Evolutionary conservation across 2,329 filamentous ascomycete species (phyloP), one percentile per base, ranked within the genome.

Genomic region (Phyllosticta ampelicida): DNA sequence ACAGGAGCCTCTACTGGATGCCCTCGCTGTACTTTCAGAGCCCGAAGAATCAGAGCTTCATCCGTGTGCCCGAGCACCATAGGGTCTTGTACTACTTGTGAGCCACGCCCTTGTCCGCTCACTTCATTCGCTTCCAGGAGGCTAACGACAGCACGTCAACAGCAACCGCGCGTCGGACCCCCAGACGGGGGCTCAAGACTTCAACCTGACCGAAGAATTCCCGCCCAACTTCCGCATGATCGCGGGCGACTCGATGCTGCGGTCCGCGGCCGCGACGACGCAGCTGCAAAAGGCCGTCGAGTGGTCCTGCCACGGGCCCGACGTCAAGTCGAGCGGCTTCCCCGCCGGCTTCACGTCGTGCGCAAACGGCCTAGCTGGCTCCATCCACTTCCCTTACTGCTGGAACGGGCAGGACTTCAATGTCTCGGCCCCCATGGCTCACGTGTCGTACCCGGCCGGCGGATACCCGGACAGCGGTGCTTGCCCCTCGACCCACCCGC

Each of bases 371-470:
- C 64, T 73, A 19, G 66, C 69, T 16, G 62, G 67, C 20, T 66
- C 72, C 53, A 63, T 71, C 21, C 71, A 67, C 11, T 72, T 72
- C 61, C 70, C 70, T 6, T 63, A 65, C 16, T 73, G 70, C 65
- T 73, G 70, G 70, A 72, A 71, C 58, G 70, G 70, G 29, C 44
- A 70, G 51, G 61, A 64, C 20, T 61, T 71, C 49, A 64, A 73
- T 48, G 67, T 67, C 19, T 64, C 65, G 51, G 66, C 67, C 36
- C 67, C 70, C 20, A 60, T 53, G 16, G 69, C 67, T 16, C 70
- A 72, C 61, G 71, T 71, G 68, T 67, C 77, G 9, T 78, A 76
- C 56, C 70, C 70, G 11, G 66, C 61, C 29, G 62, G 57, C 19
- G 50, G 55, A 18, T 67, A 69, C 29, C 71, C 70, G 59, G 54